These are phyloP conservation scores for Tolypocladium nubicola DNA, from an alignment of 2,329 filamentous ascomycete species.

Conservation along the genomic window DNA sequence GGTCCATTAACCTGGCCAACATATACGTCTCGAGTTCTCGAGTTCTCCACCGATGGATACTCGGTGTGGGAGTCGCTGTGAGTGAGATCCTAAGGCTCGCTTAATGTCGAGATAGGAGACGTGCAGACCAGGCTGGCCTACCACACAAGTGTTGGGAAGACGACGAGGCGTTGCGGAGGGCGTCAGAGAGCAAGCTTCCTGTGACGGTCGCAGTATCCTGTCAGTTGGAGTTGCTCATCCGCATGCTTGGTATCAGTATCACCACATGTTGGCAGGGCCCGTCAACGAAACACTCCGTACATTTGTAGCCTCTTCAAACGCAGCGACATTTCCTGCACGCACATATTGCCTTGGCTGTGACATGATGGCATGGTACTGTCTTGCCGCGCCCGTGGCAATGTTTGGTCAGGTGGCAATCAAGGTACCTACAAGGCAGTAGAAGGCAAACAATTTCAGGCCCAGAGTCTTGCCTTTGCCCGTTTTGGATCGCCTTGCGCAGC, in stretches of 20 bases:
- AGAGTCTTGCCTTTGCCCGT: not conserved
- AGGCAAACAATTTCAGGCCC: not conserved
- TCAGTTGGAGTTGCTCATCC: not conserved
- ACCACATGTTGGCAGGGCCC: not conserved
- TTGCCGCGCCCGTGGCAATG: too few species aligned
- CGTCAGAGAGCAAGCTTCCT: too few species aligned
- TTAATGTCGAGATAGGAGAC: not conserved
- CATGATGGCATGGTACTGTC: too few species aligned
- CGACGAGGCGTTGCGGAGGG: not conserved
- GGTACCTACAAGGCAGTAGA: too few species aligned
- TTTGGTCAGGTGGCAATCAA: too few species aligned
- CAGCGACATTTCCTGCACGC: not conserved
- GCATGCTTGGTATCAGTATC: not conserved
- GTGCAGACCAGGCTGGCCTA: not conserved
- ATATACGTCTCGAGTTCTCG: slow-evolving; percentile 19
- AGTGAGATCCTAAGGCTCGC: not conserved
- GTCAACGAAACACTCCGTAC: not conserved
- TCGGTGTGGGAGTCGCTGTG: not conserved
- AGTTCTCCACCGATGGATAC: not conserved
- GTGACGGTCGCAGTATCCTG: not conserved
- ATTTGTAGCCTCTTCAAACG: not conserved
- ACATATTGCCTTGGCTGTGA: too few species aligned
- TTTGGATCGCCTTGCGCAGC: not conserved
- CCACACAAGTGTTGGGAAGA: not conserved
- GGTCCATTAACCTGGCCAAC: slow-evolving; percentile 64